Base-by-base conservation (phyloP, 371 early-diverging fungal species). In the Mortierella sp. region DNA sequence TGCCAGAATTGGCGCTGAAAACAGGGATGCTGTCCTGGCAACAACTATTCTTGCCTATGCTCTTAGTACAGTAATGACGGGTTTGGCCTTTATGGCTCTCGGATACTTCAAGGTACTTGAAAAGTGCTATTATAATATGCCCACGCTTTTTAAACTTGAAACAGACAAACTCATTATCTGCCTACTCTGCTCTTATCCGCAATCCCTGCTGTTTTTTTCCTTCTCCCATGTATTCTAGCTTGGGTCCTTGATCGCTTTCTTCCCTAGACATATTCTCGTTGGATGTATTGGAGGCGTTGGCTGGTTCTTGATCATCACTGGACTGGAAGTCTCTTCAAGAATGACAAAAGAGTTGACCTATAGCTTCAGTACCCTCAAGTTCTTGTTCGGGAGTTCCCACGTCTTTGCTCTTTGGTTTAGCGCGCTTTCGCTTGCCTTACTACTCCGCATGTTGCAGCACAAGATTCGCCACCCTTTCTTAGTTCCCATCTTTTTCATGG, bases 231-330 rank as follows among this genome's bases (percentile, higher is more conserved):
- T 7, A 19, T n/a, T 19, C 45, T 75, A 85, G 66, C 85, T 95
- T 40, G 96, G 95, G 6, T 88, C 90, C 3, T 69, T 96, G 53
- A 92, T 96, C 23, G 94, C 92, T 40, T 98, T 97, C 85, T 98
- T 98, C 80, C 98, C 98, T 7, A 88, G 98, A 4, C 97, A 97
- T 67, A 96, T 98, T 55, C 86, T 98, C 8, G 95, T 98, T 17
- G 98, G 97, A 17, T 96, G 96, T 70, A 98, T 98, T 61, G 98
- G 94, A 56, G 97, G 97, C 40, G 96, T 96, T 5, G 98, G 98
- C 34, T 94, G 95, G 88, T 98, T 98, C 83, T 82, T 98, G 74
- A 70, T 98, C 19, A 88, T 92, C 60, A 98, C 99, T 0, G 99
- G 93, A 35, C 84, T 98, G 35, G 98, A 98, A 83, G 93, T 97